Percentiles rank a stretch among this genome's conserved stretches.
phyloP scores from a whole-genome alignment of 352 stramenopile genomes.

The Phytophthora boehmeriae region DNA sequence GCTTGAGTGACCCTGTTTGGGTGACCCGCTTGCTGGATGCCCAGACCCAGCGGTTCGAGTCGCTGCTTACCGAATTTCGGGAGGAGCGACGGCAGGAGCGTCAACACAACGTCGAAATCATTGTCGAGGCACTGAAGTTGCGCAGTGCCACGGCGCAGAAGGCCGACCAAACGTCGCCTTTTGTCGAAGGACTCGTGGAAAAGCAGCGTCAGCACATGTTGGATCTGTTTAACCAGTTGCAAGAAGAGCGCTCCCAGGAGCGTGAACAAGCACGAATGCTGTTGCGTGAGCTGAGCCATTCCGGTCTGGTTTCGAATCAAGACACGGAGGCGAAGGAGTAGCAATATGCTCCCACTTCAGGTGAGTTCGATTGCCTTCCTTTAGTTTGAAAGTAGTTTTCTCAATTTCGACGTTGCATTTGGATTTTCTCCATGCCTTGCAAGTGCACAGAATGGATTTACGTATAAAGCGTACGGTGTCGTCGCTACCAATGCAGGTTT shows the following conservation, averaged over 20 bases:
- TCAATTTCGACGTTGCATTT: conserved; percentile 38
- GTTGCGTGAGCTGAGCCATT: conserved; percentile 28
- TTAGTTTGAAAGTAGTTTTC: conserved; percentile 18
- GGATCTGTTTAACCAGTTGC: conserved; percentile 41
- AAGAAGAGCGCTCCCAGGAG: conserved; percentile 40
- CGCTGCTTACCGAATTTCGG: conserved; percentile 43
- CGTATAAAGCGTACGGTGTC: too few relatives aligned
- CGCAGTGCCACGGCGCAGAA: conserved; percentile 27
- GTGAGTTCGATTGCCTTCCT: conserved; percentile 9
- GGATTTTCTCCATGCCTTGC: not conserved
- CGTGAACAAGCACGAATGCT: conserved; percentile 38
- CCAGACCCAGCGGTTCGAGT: conserved; percentile 43
- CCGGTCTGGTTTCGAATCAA: conserved; percentile 17
- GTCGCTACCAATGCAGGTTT: too few relatives aligned
- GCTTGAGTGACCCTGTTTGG: conserved; percentile 37
- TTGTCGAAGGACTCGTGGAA: conserved; percentile 41
- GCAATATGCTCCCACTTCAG: conserved; percentile 2
- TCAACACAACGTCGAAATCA: conserved; percentile 46
- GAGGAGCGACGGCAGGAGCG: conserved; percentile 47
- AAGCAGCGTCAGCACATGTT: conserved; percentile 46
- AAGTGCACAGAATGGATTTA: too few relatives aligned
- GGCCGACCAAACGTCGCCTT: conserved; percentile 29
- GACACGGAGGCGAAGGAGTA: conserved; percentile 32
- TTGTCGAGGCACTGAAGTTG: conserved; percentile 42
- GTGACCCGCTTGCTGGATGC: conserved; percentile 38